Evolutionary conservation across 805 yeast genomes (phyloP).

Genomic region (Saccharomycopsis sp.): DNA sequence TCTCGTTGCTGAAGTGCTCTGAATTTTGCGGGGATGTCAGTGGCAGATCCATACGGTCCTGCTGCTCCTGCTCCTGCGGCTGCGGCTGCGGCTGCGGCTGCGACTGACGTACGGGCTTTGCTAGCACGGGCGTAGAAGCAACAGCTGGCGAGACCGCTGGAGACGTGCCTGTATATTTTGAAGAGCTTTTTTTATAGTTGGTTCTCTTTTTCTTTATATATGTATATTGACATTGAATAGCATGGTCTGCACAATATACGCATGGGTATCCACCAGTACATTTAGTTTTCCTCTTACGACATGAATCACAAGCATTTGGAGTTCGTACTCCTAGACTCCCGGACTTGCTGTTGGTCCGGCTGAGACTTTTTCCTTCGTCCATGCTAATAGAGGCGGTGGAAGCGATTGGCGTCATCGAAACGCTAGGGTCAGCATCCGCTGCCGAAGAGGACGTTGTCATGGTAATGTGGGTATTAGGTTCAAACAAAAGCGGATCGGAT

Average conservation of each 20-base stretch:
- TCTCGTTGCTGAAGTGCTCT: too few relatives aligned
- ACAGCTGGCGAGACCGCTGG: neutral
- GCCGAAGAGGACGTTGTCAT: too few relatives aligned
- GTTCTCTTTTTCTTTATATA: conserved; percentile 19
- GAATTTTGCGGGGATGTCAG: too few relatives aligned
- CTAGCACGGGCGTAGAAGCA: neutral
- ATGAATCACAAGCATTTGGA: conserved; percentile 17
- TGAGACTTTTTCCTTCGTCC: neutral
- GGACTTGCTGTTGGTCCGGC: neutral
- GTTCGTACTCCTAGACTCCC: neutral
- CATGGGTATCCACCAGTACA: conserved; percentile 18
- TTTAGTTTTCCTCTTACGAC: conserved; percentile 20
- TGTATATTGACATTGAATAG: conserved; percentile 12
- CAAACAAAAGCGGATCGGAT: too few relatives aligned
- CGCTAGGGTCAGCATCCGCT: too few relatives aligned
- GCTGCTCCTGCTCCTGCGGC: too few relatives aligned
- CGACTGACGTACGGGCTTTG: too few relatives aligned
- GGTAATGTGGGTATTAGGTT: too few relatives aligned
- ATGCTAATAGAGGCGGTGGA: neutral
- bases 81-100: too few relatives aligned
- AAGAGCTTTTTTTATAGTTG: conserved; percentile 9
- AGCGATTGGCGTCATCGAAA: neutral
- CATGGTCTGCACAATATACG: conserved; percentile 12
- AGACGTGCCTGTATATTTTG: neutral
- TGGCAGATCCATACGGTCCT: too few relatives aligned